Evolutionary conservation across 1,284 basidiomycete species (phyloP).

Genomic region (Rhizopogon hawkerae): DNA sequence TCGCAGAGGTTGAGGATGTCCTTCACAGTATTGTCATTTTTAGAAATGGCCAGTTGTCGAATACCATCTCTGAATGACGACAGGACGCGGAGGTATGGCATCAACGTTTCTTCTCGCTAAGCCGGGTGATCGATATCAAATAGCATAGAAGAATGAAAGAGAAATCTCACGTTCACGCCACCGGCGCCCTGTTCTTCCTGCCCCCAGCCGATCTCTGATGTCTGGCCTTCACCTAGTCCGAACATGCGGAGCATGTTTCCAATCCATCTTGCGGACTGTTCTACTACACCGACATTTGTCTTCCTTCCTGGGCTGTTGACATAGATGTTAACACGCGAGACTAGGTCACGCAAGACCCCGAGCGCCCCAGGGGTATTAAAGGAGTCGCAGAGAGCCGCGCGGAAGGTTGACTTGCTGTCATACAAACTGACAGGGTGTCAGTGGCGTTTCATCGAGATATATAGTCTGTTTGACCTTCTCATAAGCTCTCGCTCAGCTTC

Average conservation of each 20-base stretch:
- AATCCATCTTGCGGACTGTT: constrained; percentile 76
- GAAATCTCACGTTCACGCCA: constrained; percentile 47
- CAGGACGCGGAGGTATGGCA: constrained; percentile 84
- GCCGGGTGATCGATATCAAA: constrained; percentile 2
- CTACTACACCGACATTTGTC: constrained; percentile 66
- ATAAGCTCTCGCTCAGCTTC: constrained; percentile 59
- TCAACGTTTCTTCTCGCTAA: constrained; percentile 76
- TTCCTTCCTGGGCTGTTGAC: constrained; percentile 56
- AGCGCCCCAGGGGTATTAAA: constrained; percentile 93
- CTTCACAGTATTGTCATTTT: constrained; percentile 55
- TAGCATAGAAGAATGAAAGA: constrained; percentile 13
- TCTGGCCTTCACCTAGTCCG: constrained; percentile 81
- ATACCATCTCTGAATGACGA: constrained; percentile 91
- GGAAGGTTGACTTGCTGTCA: constrained; percentile 73
- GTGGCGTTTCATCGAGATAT: constrained; percentile 11
- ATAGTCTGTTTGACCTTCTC: constrained; percentile 39
- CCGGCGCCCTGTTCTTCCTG: constrained; percentile 38
- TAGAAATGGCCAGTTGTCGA: constrained; percentile 73
- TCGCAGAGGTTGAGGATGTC: constrained; percentile 84
- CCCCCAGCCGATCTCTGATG: constrained; percentile 64
- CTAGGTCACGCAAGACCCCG: constrained; percentile 70
- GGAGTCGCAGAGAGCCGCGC: constrained; percentile 90
- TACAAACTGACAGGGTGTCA: constrained; percentile 47
- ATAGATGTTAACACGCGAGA: constrained; percentile 88
- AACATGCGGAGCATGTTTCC: constrained; percentile 91